phyloP scores from a whole-genome alignment of 192 early-diverging fungal species.

The Spizellomyces punctatus region DNA sequence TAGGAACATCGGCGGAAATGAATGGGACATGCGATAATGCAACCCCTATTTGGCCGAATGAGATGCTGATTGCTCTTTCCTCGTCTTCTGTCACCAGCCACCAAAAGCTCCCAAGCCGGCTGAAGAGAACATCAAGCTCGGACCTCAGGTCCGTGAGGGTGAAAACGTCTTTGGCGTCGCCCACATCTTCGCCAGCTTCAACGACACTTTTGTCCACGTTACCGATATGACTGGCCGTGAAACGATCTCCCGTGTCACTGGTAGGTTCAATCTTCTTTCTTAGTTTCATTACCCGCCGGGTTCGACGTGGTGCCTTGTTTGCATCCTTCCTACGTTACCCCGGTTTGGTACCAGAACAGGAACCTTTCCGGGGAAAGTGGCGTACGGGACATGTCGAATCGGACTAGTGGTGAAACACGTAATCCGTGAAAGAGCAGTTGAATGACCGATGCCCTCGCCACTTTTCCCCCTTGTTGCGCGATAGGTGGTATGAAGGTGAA shows the following conservation, averaged over 20 bases:
- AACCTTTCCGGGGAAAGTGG: too few species aligned
- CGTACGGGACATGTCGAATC: not conserved
- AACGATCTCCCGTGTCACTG: slow-evolving; percentile 98
- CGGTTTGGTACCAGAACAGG: not conserved
- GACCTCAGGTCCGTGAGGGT: slow-evolving; percentile 96
- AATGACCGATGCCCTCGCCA: slow-evolving; percentile 3
- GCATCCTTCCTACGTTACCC: slow-evolving; percentile 8
- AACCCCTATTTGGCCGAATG: too few species aligned
- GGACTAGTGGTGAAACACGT: slow-evolving; percentile 64
- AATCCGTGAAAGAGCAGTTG: slow-evolving; percentile 41
- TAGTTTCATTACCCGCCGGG: not conserved
- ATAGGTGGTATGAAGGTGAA: slow-evolving; percentile 99
- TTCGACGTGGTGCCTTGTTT: slow-evolving; percentile 6
- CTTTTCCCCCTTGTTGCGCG: slow-evolving; percentile 24
- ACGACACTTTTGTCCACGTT: slow-evolving; percentile 99
- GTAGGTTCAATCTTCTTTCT: slow-evolving; percentile 54
- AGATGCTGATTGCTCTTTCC: too few species aligned
- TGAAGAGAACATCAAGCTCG: slow-evolving; percentile 90
- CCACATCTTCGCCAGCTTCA: slow-evolving; percentile 99
- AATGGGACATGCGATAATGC: too few species aligned
- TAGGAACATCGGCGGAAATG: too few species aligned
- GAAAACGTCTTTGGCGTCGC: slow-evolving; percentile 99
- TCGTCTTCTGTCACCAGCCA: slow-evolving; percentile 13
- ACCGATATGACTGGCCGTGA: slow-evolving; percentile 99
- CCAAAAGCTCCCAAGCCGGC: slow-evolving; percentile 74